Conservation (phyloP, 306 rosid genomes). For the Quercus variabilis region DNA sequence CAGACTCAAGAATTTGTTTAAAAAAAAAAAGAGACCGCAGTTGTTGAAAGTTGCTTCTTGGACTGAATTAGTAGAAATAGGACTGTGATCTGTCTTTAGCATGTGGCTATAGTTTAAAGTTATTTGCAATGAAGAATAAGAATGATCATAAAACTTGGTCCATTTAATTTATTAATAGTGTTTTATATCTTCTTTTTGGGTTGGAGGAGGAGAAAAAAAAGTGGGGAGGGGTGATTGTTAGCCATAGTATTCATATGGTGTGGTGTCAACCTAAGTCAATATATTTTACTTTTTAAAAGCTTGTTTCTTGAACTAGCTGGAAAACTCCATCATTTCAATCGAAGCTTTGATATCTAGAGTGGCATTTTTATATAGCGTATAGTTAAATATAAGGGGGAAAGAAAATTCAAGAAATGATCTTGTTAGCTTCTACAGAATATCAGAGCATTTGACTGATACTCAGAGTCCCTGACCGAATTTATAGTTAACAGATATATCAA, state of each 20-base stretch:
- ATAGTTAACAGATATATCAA: neutral
- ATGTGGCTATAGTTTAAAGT: neutral
- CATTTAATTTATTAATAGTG: neutral
- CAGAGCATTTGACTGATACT: neutral
- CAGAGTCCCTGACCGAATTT: conserved; percentile 10
- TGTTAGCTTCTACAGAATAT: neutral
- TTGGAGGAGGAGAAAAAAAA: too few relatives aligned
- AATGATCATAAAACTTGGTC: neutral
- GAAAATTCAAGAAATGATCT: neutral
- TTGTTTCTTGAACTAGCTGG: neutral
- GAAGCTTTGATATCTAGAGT: neutral
- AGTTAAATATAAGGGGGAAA: neutral
- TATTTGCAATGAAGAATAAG: neutral
- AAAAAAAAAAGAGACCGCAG: neutral
- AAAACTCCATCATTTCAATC: neutral
- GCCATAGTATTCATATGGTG: neutral
- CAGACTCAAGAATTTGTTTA: neutral
- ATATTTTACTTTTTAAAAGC: neutral
- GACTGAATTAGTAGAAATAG: neutral
- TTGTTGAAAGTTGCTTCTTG: neutral
- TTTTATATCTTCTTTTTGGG: neutral
- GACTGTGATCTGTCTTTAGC: neutral
- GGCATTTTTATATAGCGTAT: neutral
- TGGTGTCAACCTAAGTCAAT: neutral
- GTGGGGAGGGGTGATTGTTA: too few relatives aligned